Base-by-base conservation (phyloP, 2,329 filamentous ascomycete genomes). In the Amauroascus niger region DNA sequence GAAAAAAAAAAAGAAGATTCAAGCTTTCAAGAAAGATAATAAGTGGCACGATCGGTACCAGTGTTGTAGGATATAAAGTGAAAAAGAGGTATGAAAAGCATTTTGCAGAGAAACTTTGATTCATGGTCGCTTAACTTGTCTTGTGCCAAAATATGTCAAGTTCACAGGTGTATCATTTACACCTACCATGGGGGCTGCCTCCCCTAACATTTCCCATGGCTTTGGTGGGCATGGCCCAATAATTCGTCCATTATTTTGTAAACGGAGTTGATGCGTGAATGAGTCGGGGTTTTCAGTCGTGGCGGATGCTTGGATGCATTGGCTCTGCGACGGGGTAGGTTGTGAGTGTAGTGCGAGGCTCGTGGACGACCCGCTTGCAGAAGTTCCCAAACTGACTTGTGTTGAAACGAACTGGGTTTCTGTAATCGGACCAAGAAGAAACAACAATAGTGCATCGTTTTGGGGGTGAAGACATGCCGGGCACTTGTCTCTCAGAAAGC, bases 111-210 rank as follows among this genome's bases (percentile, higher is more conserved):
- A 18, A 16, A 40, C n/a, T 20, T 4, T 9, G 7, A 7, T 4
- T 40, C 30, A 44, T 9, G 40, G 20, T 11, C 11, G 30, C 20
- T 48, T 54, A 5, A 47, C 20, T 30, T 64, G 66, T 46, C 71
- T 61, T 14, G 72, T 66, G 47, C 71, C 70, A 54, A 74, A 74
- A 41, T 68, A 69, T 18, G 67, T 63, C 41, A 74, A 57, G 50
- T 67, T 71, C 30, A 74, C 60, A 18, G 71, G 70, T 3, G 72
- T 74, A 55, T 74, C 72, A 55, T 74, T 74, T n/a, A 64, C 61
- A 22, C 71, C 70, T 20, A 69, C 59, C 16, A 72, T 65, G 1
- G 72, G 72, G 16, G 72, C 71, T 9, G 72, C 68, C 54, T 74
- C 72, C 57, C 71, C 70, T 22, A 74, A 63, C 53, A 74, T 65